phyloP scores from a whole-genome alignment of 2,329 filamentous ascomycete species.

The Colletotrichum gigasporum region DNA sequence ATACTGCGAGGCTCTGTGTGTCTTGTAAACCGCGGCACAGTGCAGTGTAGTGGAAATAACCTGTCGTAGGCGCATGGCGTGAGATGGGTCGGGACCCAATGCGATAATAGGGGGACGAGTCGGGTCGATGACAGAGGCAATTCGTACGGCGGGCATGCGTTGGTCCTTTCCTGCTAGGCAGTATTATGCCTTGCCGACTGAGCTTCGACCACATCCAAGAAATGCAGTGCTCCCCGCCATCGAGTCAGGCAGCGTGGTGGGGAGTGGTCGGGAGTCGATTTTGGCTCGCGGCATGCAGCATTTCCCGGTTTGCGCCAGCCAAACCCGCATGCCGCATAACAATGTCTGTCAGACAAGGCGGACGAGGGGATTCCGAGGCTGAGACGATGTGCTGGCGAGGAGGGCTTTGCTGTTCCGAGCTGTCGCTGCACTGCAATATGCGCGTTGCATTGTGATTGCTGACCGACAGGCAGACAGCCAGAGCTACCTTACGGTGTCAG shows the following conservation, averaged over 20 bases:
- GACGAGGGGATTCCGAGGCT: conserved; percentile 11
- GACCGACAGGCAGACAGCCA: not conserved
- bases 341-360: conserved; percentile 16
- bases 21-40: too few species aligned
- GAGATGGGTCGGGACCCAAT: not conserved
- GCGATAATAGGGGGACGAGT: not conserved
- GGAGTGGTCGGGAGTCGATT: not conserved
- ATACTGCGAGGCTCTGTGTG: too few species aligned
- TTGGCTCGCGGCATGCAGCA: not conserved
- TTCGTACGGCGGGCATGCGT: too few species aligned
- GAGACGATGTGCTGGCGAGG: not conserved
- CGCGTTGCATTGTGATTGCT: not conserved
- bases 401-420: not conserved
- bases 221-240: not conserved
- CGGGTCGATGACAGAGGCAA: not conserved
- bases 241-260: not conserved
- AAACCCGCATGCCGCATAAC: not conserved
- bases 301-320: not conserved
- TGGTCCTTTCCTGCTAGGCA: too few species aligned
- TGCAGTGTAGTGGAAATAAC: too few species aligned
- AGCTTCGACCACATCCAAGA: too few species aligned
- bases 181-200: too few species aligned
- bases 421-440: not conserved
- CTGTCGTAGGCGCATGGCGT: too few species aligned
- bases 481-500: too few species aligned